Percentiles rank a stretch among this genome's conserved stretches.
Conservation (phyloP, 768 basidiomycete species). For the Coprinellus micaceus region DNA sequence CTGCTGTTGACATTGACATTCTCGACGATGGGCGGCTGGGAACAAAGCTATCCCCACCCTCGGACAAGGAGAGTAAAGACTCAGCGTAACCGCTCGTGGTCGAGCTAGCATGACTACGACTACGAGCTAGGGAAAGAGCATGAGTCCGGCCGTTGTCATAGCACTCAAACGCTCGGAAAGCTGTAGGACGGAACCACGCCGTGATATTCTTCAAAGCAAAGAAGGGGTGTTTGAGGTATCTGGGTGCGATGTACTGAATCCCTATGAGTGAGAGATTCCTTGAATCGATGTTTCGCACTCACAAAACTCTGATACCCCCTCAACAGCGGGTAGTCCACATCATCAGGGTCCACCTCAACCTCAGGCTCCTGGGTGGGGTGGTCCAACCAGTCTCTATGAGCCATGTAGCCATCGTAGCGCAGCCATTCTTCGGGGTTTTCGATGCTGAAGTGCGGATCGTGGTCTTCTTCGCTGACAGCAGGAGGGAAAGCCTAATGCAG, state of each 20-base stretch:
- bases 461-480: not conserved
- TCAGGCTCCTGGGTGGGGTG: not conserved
- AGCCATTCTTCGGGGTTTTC: not conserved
- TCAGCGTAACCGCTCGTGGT: not conserved
- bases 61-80: no score
- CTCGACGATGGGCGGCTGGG: no score
- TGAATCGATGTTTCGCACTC: not conserved
- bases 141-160: not conserved
- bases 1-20: not conserved
- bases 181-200: not conserved
- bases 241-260: not conserved
- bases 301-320: not conserved
- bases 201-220: not conserved
- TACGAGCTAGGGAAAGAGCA: not conserved
- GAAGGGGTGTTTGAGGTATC: not conserved
- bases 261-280: not conserved
- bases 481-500: not conserved
- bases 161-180: not conserved
- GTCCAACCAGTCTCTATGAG: not conserved
- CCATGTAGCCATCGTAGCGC: not conserved
- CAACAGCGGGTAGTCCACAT: not conserved
- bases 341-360: not conserved
- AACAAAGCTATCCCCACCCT: no score
- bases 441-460: not conserved
- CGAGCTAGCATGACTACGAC: not conserved